Conservation (phyloP, 345 rosid genomes). For the Corchorus capsularis region DNA sequence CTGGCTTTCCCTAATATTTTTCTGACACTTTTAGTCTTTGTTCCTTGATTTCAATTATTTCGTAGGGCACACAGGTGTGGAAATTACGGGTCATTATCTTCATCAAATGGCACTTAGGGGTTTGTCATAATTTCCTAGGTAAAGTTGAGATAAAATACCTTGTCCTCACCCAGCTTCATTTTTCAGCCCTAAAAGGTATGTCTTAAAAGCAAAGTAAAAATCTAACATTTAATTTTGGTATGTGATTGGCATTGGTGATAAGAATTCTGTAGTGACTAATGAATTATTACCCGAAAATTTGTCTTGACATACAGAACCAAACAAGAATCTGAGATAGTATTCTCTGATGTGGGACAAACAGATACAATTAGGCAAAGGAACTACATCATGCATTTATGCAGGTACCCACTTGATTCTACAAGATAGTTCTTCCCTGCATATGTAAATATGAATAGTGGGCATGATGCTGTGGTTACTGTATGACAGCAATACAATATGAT, state of each 20-base stretch:
- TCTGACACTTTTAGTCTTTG: background rate
- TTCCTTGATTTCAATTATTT: background rate
- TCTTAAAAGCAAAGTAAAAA: background rate
- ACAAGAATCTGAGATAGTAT: background rate
- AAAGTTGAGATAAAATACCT: background rate
- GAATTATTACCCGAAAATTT: background rate
- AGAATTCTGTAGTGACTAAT: background rate
- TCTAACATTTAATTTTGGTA: background rate
- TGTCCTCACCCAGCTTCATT: background rate
- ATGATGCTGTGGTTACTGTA: background rate
- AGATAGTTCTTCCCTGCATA: background rate
- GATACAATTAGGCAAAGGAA: background rate
- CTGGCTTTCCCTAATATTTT: background rate
- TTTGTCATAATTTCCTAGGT: background rate
- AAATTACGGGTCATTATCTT: too few species aligned
- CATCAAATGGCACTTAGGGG: too few species aligned
- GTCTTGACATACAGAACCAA: background rate
- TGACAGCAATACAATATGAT: background rate
- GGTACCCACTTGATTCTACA: background rate
- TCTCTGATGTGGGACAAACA: background rate
- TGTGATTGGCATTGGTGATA: background rate
- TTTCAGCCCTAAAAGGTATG: background rate
- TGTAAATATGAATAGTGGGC: background rate
- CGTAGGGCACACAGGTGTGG: background rate
- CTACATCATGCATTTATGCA: background rate